Base-by-base conservation (phyloP, 768 basidiomycete genomes). In the Lyophyllum decastes region DNA sequence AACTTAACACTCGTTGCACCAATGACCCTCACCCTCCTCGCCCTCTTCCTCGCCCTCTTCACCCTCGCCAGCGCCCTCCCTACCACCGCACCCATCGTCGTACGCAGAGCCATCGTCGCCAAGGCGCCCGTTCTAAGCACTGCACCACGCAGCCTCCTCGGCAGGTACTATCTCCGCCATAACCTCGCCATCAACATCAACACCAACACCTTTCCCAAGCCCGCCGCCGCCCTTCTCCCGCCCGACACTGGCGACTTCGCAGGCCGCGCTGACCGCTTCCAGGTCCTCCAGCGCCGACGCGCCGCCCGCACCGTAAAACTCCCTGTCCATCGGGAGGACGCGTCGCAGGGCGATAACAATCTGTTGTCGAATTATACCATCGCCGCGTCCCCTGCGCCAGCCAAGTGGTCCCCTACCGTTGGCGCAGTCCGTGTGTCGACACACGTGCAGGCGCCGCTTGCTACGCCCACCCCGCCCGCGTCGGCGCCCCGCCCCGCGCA, bases 21-120 rank as follows among this genome's bases (percentile, higher is more conserved):
- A 43, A 25, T 41, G 33, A 54, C 17, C 50, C 55, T 47, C 26
- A 76, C 78, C 45, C 49, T 65, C 54, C n/a, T 57, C 54, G 24
- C 72, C 70, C 17, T 80, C 74, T 43, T 79, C 70, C 61, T 68
- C 67, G 24, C 68, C 68, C 30, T 75, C 70, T 33, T 78, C 72
- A 21, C 72, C 60, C 30, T 74, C 74, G 44, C 74, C 69, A 48
- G 60, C 68, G 60, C 80, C 71, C 49, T 69, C 62, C 43, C 80
- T 67, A 64, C 10, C 73, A 63, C 22, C 64, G 65, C 12, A 68
- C 72, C 72, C 46, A 17, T 51, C 35, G 66, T 57, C 54, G 70
- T 64, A 53, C 70, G 66, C 16, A 38, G 14, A 30, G 10, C 10
- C 30, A 10, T 16, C 35, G 8, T 38, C 14, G 35, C 35, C 35